Evolutionary conservation across 2,329 filamentous ascomycete genomes (phyloP), one percentile per base, ranked within the genome.

Genomic region (Claviceps arundinis): DNA sequence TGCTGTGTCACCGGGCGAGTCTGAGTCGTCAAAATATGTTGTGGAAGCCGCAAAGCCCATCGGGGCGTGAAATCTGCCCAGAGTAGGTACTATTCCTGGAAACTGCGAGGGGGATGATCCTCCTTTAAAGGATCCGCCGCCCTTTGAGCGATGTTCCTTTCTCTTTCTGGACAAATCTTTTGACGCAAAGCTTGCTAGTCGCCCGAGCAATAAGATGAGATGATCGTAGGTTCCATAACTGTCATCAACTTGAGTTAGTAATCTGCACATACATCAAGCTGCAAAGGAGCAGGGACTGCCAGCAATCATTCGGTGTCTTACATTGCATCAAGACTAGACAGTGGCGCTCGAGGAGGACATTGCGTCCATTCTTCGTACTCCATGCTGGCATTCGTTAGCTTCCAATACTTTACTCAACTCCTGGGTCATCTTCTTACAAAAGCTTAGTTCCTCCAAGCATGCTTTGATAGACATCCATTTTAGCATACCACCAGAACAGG

Each of bases 401-500:
- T 55, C 24, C 19, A 40, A 17, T 19, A 26, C 9, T 34, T 34
- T 4, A 34, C 16, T 16, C 5, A 37, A 38, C 4, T 16, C 16
- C 37, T 19, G 24, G 14, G 9, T n/a, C 2, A 9, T 46, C 7
- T 22, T 30, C 49, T 48, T 73, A 95, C 89, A 96, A 84, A 47
- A 94, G 73, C 56, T 78, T 78, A 43, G 91, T 90, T 8, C 89
- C 91, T 58, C 90, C 93, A 24, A 97, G 72, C 55, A 96, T 80
- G 63, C 87, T 89, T 65, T 96, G 91, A 59, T 91, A 94, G 8
- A 87, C 81, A 65, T 97, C 93, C 73, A 96, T 93, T 67, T 95
- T 95, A 60, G 80, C 84, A 64, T 90, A 96, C 87, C 89, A 96
- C 90, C 91, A 98, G 63, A 86, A 94, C 5, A 97, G 70, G 67